These are phyloP conservation scores for Bonia amplexicaulis DNA, from an alignment of 176 grass and related monocot genomes.

Conservation along the genomic window DNA sequence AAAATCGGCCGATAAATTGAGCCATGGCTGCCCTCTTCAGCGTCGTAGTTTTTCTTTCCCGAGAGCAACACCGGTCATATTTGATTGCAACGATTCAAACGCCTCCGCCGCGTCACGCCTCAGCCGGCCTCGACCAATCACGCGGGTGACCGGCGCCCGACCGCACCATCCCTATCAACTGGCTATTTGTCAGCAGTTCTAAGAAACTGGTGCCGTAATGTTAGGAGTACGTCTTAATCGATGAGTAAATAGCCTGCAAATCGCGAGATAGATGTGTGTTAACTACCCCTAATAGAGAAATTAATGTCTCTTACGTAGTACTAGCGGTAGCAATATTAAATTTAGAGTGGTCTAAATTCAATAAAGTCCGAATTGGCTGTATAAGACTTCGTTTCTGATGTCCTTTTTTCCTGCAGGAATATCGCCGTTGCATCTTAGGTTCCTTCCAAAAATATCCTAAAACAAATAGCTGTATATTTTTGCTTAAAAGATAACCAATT, in stretches of 20 bases:
- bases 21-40: no score
- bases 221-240: constrained; percentile 8
- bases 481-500: background rate
- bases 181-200: background rate
- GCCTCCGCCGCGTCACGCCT: background rate
- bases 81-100: background rate
- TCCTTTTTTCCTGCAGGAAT: background rate
- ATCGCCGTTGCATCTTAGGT: background rate
- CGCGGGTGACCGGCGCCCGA: background rate
- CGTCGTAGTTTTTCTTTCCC: background rate
- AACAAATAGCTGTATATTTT: background rate
- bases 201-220: background rate
- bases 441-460: background rate
- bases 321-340: background rate
- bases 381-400: background rate
- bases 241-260: constrained; percentile 6
- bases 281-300: background rate
- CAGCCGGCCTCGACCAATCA: background rate
- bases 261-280: background rate
- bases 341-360: background rate
- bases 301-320: background rate
- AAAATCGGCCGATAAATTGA: no score
- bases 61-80: background rate
- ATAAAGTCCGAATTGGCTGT: background rate
- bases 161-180: background rate